phyloP scores from a whole-genome alignment of 257 asterid species.

The Marsdenia floribunda region DNA sequence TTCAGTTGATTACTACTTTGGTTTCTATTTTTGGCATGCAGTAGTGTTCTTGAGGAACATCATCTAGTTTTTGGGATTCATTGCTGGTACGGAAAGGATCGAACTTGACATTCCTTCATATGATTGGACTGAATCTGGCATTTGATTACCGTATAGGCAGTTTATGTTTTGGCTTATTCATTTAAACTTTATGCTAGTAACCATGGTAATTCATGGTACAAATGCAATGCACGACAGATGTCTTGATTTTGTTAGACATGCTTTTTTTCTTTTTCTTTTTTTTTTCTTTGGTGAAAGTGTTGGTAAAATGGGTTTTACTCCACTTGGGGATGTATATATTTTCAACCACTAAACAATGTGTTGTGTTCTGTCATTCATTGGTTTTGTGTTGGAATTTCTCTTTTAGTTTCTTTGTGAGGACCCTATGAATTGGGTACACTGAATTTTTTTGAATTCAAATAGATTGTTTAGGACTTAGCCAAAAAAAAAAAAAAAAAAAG shows the following conservation, averaged over 20 bases:
- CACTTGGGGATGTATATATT: no score
- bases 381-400: background rate
- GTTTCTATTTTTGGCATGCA: background rate
- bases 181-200: background rate
- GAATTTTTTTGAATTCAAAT: background rate
- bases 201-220: background rate
- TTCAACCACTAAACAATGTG: no score
- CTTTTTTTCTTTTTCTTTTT: no score
- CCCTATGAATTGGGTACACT: background rate
- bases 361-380: no score
- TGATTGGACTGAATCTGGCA: background rate
- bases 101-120: background rate
- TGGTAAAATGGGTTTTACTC: no score
- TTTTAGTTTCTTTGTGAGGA: background rate
- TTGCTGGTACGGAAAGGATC: background rate
- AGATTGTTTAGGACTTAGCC: background rate
- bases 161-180: background rate
- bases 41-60: background rate
- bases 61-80: background rate
- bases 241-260: no score
- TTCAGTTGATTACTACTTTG: background rate
- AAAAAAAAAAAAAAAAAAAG: no score
- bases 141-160: background rate
- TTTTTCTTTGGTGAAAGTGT: no score
- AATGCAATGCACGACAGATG: background rate